Base-by-base conservation (phyloP, 2,329 filamentous ascomycete genomes). In the Epichloe bromicola region DNA sequence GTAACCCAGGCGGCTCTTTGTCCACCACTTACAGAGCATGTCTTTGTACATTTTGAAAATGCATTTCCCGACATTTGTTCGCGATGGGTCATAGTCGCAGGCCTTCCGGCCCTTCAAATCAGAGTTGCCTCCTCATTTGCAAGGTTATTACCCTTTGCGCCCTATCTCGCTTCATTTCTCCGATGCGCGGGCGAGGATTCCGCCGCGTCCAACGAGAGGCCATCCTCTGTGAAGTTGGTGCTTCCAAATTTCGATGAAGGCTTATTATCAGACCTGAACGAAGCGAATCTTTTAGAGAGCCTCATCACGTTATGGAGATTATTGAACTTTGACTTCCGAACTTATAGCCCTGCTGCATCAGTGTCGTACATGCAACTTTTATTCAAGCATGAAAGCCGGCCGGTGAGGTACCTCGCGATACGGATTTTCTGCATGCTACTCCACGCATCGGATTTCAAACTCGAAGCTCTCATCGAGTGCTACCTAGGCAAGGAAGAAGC, bases 41-140 rank as follows among this genome's bases (percentile, higher is more conserved):
- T 95, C 62, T 89, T 93, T 62, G 72, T 78, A 57, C 77, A 85
- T 61, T 89, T 90, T 66, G 82, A 86, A 63, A 72, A 76, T 55
- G 70, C 90, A 40, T 87, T 93, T 60, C 80, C 88, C 59, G 90
- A 96, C 66, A 74, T 94, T 47, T 88, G 85, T 67, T 85, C 88
- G 55, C 75, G 85, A 71, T 95, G 88, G 88, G 72, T 85, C 43
- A 72, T 74, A 60, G 65, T 70, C 63, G 59, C 70, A 30, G 65
- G 66, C 30, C 66, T 63, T 41, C 61, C 66, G 56, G 50, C 65
- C 60, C 58, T 66, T 67, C 58, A 67, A 65, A 59, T 66, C 60
- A 51, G 67, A 36, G 58, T 84, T 49, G 75, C 91, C 56, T 76
- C 83, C 51, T 84, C 86, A 34, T 86, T 95, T 69, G 85, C 86